Evolutionary conservation across 2,329 filamentous ascomycete species (phyloP).

Genomic region (Fusarium floridanum): DNA sequence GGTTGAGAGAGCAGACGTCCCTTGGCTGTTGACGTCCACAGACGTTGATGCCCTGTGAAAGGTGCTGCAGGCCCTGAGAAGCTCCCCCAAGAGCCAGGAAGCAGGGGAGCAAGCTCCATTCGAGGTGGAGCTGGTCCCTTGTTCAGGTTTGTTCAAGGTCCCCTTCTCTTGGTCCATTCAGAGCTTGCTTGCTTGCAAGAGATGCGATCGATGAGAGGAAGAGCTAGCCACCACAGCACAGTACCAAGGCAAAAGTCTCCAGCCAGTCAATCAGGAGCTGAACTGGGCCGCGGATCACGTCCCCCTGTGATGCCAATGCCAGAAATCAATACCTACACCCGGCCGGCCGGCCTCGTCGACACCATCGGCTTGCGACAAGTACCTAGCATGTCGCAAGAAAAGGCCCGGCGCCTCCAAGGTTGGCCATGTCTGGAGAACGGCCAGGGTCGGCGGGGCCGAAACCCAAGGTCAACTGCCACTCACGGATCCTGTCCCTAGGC

Average conservation of each 20-base stretch:
- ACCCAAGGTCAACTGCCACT: slow-evolving; percentile 48
- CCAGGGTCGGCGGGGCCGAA: slow-evolving; percentile 47
- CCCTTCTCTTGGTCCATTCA: slow-evolving; percentile 26
- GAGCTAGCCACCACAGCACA: background rate
- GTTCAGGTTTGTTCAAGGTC: slow-evolving; percentile 40
- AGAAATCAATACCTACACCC: slow-evolving; percentile 6
- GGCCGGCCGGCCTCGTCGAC: slow-evolving; percentile 16
- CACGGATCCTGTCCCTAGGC: slow-evolving; percentile 43
- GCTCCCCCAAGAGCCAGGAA: slow-evolving; percentile 36
- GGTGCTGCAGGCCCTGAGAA: slow-evolving; percentile 38
- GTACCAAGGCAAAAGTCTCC: background rate
- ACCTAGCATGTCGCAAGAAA: slow-evolving; percentile 32
- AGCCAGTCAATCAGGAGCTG: background rate
- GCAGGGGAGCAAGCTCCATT: slow-evolving; percentile 45
- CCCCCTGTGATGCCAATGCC: background rate
- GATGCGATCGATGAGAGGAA: slow-evolving; percentile 17
- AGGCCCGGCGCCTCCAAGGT: slow-evolving; percentile 34
- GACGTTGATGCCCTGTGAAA: slow-evolving; percentile 34
- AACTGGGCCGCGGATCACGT: background rate
- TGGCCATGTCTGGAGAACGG: slow-evolving; percentile 31
- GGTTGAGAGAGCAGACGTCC: slow-evolving; percentile 24
- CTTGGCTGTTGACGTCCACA: slow-evolving; percentile 22
- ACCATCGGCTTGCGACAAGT: slow-evolving; percentile 25
- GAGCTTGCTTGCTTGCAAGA: slow-evolving; percentile 10
- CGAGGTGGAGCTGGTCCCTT: slow-evolving; percentile 43